phyloP scores from a whole-genome alignment of 2,329 filamentous ascomycete species.

The Cryoendolithus antarcticus region DNA sequence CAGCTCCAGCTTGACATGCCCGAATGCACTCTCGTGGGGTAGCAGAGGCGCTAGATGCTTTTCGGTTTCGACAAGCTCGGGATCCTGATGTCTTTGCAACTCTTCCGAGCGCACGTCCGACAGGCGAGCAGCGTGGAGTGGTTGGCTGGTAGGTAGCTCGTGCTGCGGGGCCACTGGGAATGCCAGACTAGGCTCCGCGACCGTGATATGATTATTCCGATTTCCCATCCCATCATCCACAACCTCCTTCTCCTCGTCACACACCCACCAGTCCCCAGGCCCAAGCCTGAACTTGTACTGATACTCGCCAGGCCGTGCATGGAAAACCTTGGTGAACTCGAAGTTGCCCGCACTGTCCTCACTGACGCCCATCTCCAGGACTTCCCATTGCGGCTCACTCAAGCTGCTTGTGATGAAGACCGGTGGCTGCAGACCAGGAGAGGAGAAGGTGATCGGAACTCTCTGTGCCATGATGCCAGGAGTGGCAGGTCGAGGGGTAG shows the following conservation, averaged over 20 bases:
- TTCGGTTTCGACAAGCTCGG: conserved; percentile 9
- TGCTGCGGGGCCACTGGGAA: conserved; percentile 1
- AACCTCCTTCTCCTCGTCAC: conserved; percentile 50
- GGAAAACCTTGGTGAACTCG: conserved; percentile 42
- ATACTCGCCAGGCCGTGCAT: conserved; percentile 46
- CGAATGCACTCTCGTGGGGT: conserved; percentile 16
- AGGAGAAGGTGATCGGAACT: conserved; percentile 49
- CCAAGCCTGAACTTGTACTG: conserved; percentile 67
- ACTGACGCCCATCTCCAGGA: conserved; percentile 49
- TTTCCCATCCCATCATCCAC: conserved; percentile 41
- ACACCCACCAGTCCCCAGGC: conserved; percentile 54
- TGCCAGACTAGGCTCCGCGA: neutral
- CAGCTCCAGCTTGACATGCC: neutral
- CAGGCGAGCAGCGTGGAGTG: conserved; percentile 2
- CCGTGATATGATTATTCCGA: conserved; percentile 33
- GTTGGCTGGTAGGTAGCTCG: neutral
- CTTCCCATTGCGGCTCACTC: conserved; percentile 53
- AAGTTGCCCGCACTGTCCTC: conserved; percentile 31
- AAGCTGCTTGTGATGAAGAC: conserved; percentile 61
- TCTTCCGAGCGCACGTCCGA: neutral
- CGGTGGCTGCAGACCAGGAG: conserved; percentile 49
- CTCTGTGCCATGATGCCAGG: conserved; percentile 21
- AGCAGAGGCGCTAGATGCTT: conserved; percentile 19
- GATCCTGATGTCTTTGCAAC: neutral
- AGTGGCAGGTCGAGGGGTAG: conserved; percentile 7